Evolutionary conservation across 2,329 filamentous ascomycete genomes (phyloP).

Genomic region (Botrytis sinoallii): DNA sequence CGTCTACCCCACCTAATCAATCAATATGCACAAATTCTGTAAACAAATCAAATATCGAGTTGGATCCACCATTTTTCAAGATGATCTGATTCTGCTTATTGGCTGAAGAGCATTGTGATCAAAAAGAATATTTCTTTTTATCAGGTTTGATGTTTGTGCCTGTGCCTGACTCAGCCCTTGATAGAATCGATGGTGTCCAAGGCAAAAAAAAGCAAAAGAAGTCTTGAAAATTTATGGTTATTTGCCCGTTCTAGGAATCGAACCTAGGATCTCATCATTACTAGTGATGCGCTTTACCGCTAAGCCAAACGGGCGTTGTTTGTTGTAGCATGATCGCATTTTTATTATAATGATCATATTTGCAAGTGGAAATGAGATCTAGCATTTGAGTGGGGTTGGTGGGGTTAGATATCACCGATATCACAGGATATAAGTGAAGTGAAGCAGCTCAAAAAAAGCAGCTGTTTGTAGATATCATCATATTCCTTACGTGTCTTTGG

Average conservation of each 20-base stretch:
- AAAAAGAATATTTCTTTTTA: not conserved
- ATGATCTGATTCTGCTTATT: not conserved
- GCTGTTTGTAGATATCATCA: not conserved
- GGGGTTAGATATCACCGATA: not conserved
- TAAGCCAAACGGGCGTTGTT: constrained; percentile 11
- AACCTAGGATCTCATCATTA: constrained; percentile 14
- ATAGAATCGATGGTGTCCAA: not conserved
- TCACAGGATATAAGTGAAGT: too few relatives aligned
- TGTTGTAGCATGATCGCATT: rapidly evolving
- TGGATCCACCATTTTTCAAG: not conserved
- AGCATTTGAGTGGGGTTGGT: not conserved
- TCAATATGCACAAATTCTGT: not conserved
- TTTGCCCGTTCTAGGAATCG: constrained; percentile 11
- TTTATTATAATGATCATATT: rapidly evolving
- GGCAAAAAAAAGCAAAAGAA: not conserved
- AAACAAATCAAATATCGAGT: not conserved
- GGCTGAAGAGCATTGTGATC: not conserved
- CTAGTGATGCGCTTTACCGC: constrained; percentile 15
- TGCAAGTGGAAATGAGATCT: rapidly evolving
- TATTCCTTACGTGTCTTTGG: not conserved
- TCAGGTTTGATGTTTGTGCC: not conserved
- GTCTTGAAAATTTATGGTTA: rapidly evolving
- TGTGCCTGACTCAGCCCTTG: not conserved
- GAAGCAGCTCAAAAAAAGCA: too few relatives aligned
- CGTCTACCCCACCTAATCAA: not conserved